phyloP scores from a whole-genome alignment of 495 filamentous ascomycete genomes.

The Xylaria scruposa region DNA sequence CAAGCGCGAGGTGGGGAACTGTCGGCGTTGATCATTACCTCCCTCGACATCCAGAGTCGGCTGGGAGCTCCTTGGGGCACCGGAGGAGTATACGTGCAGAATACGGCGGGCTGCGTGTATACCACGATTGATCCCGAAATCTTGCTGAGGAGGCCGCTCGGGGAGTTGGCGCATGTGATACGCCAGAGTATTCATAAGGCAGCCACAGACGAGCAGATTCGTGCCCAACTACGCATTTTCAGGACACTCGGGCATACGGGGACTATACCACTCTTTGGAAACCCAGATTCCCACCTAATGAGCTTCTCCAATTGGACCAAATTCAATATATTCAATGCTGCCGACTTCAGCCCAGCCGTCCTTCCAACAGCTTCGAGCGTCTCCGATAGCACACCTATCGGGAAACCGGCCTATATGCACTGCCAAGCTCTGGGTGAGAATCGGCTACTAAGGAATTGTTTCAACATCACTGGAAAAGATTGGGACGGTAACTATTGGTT shows the following conservation, averaged over 20 bases:
- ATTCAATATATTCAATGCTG: background rate
- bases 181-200: background rate
- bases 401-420: background rate
- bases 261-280: background rate
- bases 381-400: background rate
- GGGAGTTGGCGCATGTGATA: background rate
- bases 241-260: background rate
- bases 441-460: constrained; percentile 16
- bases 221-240: background rate
- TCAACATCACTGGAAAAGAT: constrained; percentile 22
- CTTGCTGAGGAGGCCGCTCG: background rate
- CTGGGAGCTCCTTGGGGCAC: background rate
- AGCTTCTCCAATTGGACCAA: background rate
- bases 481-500: constrained; percentile 25
- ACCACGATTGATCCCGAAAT: background rate
- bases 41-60: background rate
- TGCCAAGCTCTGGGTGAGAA: background rate
- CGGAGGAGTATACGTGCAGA: background rate
- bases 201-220: background rate
- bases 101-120: background rate
- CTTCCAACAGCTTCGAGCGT: background rate
- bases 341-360: background rate
- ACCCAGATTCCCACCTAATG: background rate
- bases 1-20: background rate
- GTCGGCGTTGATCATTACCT: background rate